Percentiles rank a stretch among this genome's conserved stretches.
Evolutionary conservation across 1,139 yeast genomes (phyloP).

Genomic region (Hyphopichia burtonii): DNA sequence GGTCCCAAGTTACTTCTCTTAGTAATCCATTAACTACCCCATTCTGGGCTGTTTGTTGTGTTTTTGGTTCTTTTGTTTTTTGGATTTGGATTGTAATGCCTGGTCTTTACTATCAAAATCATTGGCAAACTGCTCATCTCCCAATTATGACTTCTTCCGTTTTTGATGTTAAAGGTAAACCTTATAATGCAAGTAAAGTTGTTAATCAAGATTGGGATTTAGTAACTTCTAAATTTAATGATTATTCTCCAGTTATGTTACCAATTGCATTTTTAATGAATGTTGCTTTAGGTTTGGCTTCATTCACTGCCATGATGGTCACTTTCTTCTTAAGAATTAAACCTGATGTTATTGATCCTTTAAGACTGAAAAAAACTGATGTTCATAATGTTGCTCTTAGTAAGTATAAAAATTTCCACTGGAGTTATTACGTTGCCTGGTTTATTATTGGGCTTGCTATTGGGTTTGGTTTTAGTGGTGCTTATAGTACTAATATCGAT

Average conservation of each 20-base stretch:
- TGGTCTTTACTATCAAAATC: conserved; percentile 17
- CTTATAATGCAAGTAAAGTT: conserved; percentile 44
- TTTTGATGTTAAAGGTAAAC: conserved; percentile 43
- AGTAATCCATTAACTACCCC: conserved; percentile 11
- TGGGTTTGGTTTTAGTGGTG: conserved; percentile 11
- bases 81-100: conserved; percentile 22
- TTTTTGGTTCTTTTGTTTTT: conserved; percentile 24
- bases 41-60: conserved; percentile 15
- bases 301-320: conserved; percentile 10
- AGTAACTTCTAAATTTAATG: conserved; percentile 41
- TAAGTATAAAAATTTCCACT: conserved; percentile 4
- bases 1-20: conserved; percentile 24
- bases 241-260: conserved; percentile 22
- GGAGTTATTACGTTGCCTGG: background rate
- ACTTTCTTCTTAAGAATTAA: conserved; percentile 8
- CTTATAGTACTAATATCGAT: conserved; percentile 4
- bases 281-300: conserved; percentile 11
- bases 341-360: conserved; percentile 4
- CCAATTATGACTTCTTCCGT: conserved; percentile 13
- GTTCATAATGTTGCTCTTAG: conserved; percentile 3
- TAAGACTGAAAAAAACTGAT: background rate
- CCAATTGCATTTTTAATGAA: conserved; percentile 14
- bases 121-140: conserved; percentile 12
- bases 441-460: conserved; percentile 10
- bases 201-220: conserved; percentile 36